Percentiles rank a stretch among this genome's conserved stretches.
Evolutionary conservation across 441 rosid species (phyloP).

Genomic region (Corymbia calophylla): DNA sequence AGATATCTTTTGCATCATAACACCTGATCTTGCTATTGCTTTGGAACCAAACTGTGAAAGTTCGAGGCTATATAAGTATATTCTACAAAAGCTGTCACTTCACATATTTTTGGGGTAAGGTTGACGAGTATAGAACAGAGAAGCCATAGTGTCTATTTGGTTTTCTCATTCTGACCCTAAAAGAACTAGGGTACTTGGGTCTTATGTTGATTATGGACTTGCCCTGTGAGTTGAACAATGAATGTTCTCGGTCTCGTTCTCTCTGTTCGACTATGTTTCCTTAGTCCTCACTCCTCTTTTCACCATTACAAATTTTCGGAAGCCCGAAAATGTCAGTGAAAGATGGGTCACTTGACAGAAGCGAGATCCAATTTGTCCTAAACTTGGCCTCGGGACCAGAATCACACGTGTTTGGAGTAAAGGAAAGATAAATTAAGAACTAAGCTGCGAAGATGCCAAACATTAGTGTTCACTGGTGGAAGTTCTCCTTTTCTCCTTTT

Average conservation of each 20-base stretch:
- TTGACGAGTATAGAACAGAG: background rate
- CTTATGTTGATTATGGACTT: background rate
- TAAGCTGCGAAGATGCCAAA: background rate
- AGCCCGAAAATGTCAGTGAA: background rate
- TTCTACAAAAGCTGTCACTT: background rate
- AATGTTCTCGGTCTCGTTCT: background rate
- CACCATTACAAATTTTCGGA: background rate
- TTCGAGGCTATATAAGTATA: background rate
- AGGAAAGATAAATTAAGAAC: background rate
- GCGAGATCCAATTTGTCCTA: background rate
- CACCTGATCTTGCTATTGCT: background rate
- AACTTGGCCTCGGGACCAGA: background rate
- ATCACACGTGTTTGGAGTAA: background rate
- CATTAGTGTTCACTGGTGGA: background rate
- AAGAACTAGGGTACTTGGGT: background rate
- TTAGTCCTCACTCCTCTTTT: background rate
- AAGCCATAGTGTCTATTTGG: background rate
- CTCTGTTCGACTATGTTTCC: too few relatives aligned
- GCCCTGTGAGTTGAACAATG: background rate
- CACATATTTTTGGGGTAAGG: background rate
- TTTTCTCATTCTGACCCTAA: background rate
- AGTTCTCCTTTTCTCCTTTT: background rate
- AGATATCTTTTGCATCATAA: background rate
- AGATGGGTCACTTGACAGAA: background rate
- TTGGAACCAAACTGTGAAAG: background rate